Percentiles rank a stretch among this genome's conserved stretches.
Evolutionary conservation across 2,329 filamentous ascomycete genomes (phyloP).

Genomic region (Ustulina deusta): DNA sequence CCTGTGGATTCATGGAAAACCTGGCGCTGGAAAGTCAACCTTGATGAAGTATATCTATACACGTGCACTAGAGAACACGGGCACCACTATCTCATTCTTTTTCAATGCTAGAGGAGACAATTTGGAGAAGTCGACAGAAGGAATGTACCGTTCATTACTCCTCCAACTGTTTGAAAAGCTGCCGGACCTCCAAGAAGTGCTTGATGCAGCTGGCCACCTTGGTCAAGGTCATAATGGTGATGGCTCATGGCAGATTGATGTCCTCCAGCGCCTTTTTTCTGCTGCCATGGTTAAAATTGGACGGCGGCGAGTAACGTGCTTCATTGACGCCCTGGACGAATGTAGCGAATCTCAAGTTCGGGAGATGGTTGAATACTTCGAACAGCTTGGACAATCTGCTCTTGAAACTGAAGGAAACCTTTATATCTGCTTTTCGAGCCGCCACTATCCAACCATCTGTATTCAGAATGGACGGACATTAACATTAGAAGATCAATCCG

Average conservation of each 20-base stretch:
- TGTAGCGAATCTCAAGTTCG: constrained; percentile 57
- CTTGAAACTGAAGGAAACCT: not conserved
- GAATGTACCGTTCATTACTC: constrained; percentile 65
- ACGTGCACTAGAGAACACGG: constrained; percentile 28
- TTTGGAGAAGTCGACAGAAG: constrained; percentile 59
- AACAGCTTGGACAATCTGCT: constrained; percentile 52
- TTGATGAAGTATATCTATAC: constrained; percentile 56
- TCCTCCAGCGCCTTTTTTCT: not conserved
- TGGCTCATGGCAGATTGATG: constrained; percentile 13
- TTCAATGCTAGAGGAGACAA: constrained; percentile 60
- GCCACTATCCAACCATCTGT: constrained; percentile 49
- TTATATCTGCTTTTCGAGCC: not conserved
- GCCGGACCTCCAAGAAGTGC: constrained; percentile 50
- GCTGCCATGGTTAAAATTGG: constrained; percentile 14
- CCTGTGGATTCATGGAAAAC: constrained; percentile 56
- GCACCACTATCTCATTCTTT: constrained; percentile 55
- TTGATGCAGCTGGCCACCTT: constrained; percentile 8
- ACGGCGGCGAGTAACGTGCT: constrained; percentile 29
- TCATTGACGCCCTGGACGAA: constrained; percentile 59
- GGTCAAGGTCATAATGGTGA: not conserved
- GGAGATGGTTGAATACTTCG: constrained; percentile 60
- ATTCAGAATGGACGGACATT: constrained; percentile 37
- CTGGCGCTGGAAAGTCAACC: constrained; percentile 58
- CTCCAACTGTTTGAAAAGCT: constrained; percentile 57
- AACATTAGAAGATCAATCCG: constrained; percentile 5